Evolutionary conservation across 1,139 yeast genomes (phyloP), one percentile per base, ranked within the genome.

Genomic region (Saccharomyces hybrid): DNA sequence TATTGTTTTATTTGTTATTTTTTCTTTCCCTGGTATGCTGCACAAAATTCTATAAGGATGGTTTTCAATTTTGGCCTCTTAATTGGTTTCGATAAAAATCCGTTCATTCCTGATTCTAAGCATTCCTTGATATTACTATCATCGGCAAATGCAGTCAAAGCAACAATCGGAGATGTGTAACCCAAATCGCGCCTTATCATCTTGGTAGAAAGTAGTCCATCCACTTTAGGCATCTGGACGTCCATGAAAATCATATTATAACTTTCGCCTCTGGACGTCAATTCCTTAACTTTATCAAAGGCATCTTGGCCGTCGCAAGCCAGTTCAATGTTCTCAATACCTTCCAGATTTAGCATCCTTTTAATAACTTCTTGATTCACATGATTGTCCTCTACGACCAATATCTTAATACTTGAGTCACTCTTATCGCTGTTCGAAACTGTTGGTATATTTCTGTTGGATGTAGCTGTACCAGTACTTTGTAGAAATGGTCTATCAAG

Each of bases 231-330:
- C 99, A 93, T 93, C 70, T 90, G 96, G 52, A 93, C 89, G 72
- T 93, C 99, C 98, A 93, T 91, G 66, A 93, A 87, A 6, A 93
- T 81, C 54, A 93, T 72, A 64, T 88, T 93, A 68, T 78, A 89
- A 26, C 69, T 63, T n/a, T 68, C 70, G 7, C 66, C 67, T 3
- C 57, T 54, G 14, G 60, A 57, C 54, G 76, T 73, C 4, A 84
- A 75, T 42, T 77, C 78, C 59, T 79, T 78, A 2, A 88, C 84
- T 53, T 76, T 74, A 28, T 81, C 82, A 48, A 88, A 82, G 0
- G 96, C 97, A 62, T 87, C 95, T 48, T 82, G 84, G n/a, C 99
- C 99, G 70, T 91, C 93, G 58, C 85, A 80, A 0, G 96, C 97
- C 71, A 88, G 73, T 5, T 84, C 84, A 49, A 93, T 76, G 59